Conservation (phyloP, 139 green algal species). For the Spirogloea muscicola region DNA sequence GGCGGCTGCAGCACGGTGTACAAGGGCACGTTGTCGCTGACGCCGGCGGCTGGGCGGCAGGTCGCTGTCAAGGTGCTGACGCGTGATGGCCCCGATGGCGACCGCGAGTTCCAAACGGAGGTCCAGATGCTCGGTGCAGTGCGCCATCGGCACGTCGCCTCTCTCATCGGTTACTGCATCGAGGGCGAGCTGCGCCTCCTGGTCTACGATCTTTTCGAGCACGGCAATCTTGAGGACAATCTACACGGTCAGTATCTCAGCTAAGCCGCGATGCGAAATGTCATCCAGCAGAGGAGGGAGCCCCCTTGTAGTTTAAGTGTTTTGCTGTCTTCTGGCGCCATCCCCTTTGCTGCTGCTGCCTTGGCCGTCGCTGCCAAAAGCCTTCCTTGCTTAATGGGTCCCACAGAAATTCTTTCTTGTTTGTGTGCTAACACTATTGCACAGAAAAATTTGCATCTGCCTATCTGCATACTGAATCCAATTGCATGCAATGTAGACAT, state of each 20-base stretch:
- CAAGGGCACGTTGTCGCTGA: background rate
- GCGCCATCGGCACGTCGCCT: constrained; percentile 11
- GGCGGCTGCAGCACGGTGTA: constrained; percentile 15
- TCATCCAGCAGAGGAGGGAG: too few species aligned
- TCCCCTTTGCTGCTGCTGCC: background rate
- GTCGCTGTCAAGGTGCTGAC: constrained; percentile 2
- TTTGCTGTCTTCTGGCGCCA: too few species aligned
- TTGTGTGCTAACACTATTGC: background rate
- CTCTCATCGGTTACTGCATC: constrained; percentile 7
- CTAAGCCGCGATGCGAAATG: too few species aligned
- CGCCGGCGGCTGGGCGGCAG: background rate
- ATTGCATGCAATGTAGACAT: background rate
- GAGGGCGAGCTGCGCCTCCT: constrained; percentile 12
- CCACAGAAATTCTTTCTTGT: background rate
- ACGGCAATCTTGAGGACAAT: constrained; percentile 14
- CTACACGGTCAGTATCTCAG: constrained; percentile 28
- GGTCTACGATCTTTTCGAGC: constrained; percentile 20
- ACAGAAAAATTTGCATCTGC: background rate
- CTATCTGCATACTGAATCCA: background rate
- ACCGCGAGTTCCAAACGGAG: constrained; percentile 1
- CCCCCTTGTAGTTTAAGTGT: too few species aligned
- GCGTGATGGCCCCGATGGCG: background rate
- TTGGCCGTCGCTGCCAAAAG: background rate
- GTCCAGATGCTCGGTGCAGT: background rate
- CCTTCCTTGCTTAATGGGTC: background rate